Evolutionary conservation across 176 grass and related monocot genomes (phyloP), one percentile per base, ranked within the genome.

Genomic region (Oryza meridionalis): DNA sequence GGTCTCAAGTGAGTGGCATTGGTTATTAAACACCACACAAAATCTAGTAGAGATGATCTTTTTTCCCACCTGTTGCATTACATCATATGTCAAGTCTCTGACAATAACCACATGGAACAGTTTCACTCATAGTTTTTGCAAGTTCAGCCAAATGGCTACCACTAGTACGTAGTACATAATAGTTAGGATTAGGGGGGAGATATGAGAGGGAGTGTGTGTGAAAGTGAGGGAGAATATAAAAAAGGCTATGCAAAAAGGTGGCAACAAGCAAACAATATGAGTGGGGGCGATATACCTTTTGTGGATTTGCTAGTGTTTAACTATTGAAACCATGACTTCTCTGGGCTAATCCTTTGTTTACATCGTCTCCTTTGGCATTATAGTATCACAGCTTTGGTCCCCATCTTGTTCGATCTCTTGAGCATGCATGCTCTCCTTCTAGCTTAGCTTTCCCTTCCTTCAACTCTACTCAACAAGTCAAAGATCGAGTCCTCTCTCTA

Each of bases 371-470:
- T 80, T 85, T 72, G 73, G 50, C 76, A 88, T 70, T 82, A 91
- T 83, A 83, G 72, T 76, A 82, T 11, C 22, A 80, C 44, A 61
- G 69, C 65, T 82, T 91, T 92, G 92, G 92, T 86, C 84, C 86
- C 86, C 82, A 67, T 76, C 33, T 77, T 82, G 84, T 8, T 40
- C 38, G 38, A 40, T 84, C 82, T 84, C 82, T 92, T 81, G 84
- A 92, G 88, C 91, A 80, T 87, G 86, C 79, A 80, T 86, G 86
- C 82, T 73, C 79, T 67, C 74, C 16, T 74, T 77, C 7, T 72
- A 85, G 42, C 65, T 74, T 81, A 53, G 88, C 88, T 97, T 92
- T 93, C 85, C 88, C 90, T 92, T 88, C 88, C 92, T 93, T 94
- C 70, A 86, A 90, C 90, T 91, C 92, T 90, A 97, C 94, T 97